Evolutionary conservation across 2,329 filamentous ascomycete genomes (phyloP).

Genomic region (Harringtonia aguacate): DNA sequence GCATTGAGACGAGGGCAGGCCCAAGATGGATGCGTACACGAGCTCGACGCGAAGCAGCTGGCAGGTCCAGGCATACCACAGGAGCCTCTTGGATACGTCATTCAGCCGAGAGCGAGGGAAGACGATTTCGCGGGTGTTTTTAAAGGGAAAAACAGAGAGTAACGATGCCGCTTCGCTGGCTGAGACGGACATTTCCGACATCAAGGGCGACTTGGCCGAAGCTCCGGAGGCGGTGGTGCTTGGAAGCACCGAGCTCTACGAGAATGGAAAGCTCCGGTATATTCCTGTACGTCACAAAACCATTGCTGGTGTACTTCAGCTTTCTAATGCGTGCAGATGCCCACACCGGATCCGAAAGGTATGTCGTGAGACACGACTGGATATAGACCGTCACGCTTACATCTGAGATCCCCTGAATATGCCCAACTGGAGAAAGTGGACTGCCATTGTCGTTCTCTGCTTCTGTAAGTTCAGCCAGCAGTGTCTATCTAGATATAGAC

Average conservation of each 20-base stretch:
- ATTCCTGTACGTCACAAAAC: conserved; percentile 10
- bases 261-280: conserved; percentile 8
- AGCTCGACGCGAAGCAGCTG: conserved; percentile 2
- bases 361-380: neutral
- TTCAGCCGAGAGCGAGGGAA: neutral
- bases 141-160: neutral
- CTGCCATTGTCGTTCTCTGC: conserved; percentile 18
- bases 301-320: neutral
- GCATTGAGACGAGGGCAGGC: no score
- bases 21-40: neutral
- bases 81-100: neutral
- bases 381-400: neutral
- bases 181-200: no score
- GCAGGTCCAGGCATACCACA: conserved; percentile 2
- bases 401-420: conserved; percentile 20
- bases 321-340: neutral
- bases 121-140: no score
- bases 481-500: no score
- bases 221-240: neutral
- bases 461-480: conserved; percentile 8
- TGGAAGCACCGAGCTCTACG: conserved; percentile 11
- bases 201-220: no score
- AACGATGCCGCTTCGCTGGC: neutral
- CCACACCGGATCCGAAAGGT: conserved; percentile 11
- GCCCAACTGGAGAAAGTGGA: conserved; percentile 20